Conservation (phyloP, 106 monocot genomes). For the Xerophyta viscosa region DNA sequence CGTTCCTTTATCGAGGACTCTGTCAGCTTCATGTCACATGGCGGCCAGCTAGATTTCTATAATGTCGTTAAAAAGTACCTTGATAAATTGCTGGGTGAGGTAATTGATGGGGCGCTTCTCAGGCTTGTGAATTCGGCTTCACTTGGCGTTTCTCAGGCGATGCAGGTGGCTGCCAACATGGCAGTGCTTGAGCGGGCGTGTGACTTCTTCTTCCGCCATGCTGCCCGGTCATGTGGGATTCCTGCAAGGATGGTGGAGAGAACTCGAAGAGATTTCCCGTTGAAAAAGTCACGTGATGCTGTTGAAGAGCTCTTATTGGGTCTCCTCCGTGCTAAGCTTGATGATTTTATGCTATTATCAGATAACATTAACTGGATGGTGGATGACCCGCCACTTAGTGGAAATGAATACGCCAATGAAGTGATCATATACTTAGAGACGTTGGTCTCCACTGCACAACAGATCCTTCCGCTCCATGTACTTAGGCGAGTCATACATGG, state of each 20-base stretch:
- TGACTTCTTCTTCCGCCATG: constrained; percentile 85
- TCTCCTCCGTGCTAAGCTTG: constrained; percentile 60
- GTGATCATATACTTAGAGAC: constrained; percentile 88
- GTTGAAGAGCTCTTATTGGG: constrained; percentile 53
- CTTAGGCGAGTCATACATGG: constrained; percentile 54
- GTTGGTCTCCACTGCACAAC: constrained; percentile 66
- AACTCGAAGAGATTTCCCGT: constrained; percentile 59
- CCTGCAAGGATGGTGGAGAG: constrained; percentile 61
- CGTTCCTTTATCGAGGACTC: constrained; percentile 95
- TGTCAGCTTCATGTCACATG: constrained; percentile 91
- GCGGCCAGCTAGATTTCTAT: constrained; percentile 80
- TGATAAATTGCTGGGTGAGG: constrained; percentile 66
- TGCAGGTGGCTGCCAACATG: constrained; percentile 98
- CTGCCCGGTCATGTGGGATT: constrained; percentile 83
- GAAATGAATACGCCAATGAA: constrained; percentile 91
- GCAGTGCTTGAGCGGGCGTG: constrained; percentile 86
- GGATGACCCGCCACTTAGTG: constrained; percentile 51
- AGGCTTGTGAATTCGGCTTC: constrained; percentile 44
- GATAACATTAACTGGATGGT: constrained; percentile 79
- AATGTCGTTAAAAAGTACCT: constrained; percentile 77
- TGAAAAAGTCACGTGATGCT: constrained; percentile 71
- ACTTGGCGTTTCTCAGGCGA: constrained; percentile 77
- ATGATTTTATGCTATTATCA: constrained; percentile 68
- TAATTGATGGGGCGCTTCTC: constrained; percentile 66
- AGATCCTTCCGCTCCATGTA: constrained; percentile 61